Conservation (phyloP, 2,329 filamentous ascomycete genomes). For the Trematosphaeria pertusa region DNA sequence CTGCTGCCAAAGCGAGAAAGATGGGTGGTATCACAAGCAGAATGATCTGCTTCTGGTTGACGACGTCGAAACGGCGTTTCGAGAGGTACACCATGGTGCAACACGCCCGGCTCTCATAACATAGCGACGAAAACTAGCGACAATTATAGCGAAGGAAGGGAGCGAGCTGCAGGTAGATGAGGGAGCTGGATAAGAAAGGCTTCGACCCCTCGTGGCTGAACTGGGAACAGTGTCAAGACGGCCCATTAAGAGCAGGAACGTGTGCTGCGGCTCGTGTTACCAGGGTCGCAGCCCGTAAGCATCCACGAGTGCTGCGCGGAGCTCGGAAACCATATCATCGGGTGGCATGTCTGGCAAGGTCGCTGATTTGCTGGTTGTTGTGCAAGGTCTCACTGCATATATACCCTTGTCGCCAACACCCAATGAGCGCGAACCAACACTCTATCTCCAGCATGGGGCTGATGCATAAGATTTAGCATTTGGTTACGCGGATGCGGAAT, state of each 20-base stretch:
- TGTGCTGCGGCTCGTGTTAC: conserved; percentile 15
- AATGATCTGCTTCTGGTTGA: conserved; percentile 24
- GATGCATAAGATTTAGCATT: not conserved
- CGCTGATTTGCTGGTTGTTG: conserved; percentile 1
- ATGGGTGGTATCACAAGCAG: conserved; percentile 25
- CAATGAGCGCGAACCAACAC: conserved; percentile 6
- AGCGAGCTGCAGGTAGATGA: conserved; percentile 9
- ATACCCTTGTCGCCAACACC: not conserved
- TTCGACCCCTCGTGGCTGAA: not conserved
- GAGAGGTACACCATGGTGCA: conserved; percentile 17
- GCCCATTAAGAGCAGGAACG: conserved; percentile 1
- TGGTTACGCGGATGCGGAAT: conserved; percentile 1
- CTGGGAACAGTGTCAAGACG: conserved; percentile 1
- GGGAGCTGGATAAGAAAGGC: conserved; percentile 2
- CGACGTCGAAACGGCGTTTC: conserved; percentile 22
- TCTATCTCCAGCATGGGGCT: conserved; percentile 5
- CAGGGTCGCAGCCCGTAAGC: conserved; percentile 3
- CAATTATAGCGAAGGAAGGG: not conserved
- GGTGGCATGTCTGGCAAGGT: not conserved
- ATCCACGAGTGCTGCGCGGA: conserved; percentile 10
- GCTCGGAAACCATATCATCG: conserved; percentile 4
- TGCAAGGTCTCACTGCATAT: conserved; percentile 5
- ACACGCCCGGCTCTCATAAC: conserved; percentile 1
- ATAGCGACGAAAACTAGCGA: conserved; percentile 1
- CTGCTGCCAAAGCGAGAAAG: conserved; percentile 20